A percentile compares a stretch with the other conserved stretches of the same genome.
Conservation (phyloP, 108 stramenopile genomes). For the Stephanodiscus triporus region DNA sequence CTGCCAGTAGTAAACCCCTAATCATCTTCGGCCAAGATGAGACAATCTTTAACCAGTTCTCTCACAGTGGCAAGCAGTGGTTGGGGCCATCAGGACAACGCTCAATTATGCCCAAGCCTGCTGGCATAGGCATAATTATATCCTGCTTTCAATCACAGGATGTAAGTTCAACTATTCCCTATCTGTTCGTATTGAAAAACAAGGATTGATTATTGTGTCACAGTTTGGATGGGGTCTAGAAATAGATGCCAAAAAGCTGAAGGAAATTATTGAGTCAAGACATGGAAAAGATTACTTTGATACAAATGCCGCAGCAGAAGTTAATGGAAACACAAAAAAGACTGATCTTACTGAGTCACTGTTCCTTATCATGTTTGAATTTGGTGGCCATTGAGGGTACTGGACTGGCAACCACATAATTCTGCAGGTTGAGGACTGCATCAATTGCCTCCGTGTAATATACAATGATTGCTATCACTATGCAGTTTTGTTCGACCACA, state of each 20-base stretch:
- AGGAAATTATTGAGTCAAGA: background rate
- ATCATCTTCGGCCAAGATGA: conserved; percentile 12
- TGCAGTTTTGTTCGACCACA: no score
- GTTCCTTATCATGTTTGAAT: background rate
- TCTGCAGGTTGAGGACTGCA: conserved; percentile 9
- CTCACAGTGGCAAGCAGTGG: background rate
- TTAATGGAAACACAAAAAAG: background rate
- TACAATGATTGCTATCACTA: no score
- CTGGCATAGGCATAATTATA: background rate
- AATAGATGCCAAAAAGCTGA: background rate
- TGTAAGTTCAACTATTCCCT: background rate
- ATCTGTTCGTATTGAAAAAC: no score
- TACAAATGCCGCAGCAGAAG: background rate
- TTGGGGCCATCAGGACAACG: background rate
- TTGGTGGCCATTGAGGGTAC: conserved; percentile 2
- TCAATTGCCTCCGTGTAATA: background rate
- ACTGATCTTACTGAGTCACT: background rate
- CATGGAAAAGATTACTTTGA: conserved; percentile 1
- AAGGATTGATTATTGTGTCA: no score
- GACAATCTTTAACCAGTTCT: background rate
- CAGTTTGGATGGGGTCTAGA: background rate
- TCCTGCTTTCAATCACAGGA: background rate
- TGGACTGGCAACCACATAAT: conserved; percentile 18
- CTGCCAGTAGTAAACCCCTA: background rate
- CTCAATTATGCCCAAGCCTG: background rate